These are phyloP conservation scores for Tuber indicum DNA, from an alignment of 495 filamentous ascomycete species.

Conservation along the genomic window DNA sequence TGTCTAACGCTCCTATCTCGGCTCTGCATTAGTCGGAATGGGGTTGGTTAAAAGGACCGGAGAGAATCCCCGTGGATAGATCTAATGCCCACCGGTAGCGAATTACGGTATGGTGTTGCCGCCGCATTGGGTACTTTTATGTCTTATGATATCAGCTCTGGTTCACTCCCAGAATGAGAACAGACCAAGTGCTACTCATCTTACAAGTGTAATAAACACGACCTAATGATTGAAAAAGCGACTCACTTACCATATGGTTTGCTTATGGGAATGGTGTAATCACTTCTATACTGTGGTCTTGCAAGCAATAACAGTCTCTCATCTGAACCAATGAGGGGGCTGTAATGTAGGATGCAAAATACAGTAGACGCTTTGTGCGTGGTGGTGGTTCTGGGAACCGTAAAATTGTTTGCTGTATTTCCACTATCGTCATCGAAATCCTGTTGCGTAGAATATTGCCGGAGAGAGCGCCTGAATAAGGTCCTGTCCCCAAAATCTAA, in stretches of 20 bases:
- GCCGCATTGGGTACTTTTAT: background rate
- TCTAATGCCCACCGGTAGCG: background rate
- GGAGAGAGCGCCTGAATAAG: background rate
- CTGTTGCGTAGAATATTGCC: background rate
- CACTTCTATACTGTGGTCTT: background rate
- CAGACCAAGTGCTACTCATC: background rate
- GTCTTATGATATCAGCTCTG: background rate
- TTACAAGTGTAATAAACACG: background rate
- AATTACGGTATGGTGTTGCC: background rate
- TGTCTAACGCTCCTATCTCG: background rate
- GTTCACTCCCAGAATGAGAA: background rate
- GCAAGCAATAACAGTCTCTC: background rate
- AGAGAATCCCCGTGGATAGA: background rate
- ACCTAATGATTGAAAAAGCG: background rate
- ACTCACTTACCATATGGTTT: background rate
- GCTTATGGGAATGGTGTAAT: background rate
- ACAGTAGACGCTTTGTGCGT: background rate
- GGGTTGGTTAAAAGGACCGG: background rate
- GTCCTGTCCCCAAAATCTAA: background rate
- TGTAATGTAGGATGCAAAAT: background rate
- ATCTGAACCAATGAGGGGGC: background rate
- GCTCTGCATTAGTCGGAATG: background rate
- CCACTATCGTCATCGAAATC: background rate
- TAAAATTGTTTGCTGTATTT: background rate
- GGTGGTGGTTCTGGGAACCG: background rate